These are phyloP conservation scores for Maudiozyma turicensis DNA, from an alignment of 805 yeast species.

Conservation along the genomic window DNA sequence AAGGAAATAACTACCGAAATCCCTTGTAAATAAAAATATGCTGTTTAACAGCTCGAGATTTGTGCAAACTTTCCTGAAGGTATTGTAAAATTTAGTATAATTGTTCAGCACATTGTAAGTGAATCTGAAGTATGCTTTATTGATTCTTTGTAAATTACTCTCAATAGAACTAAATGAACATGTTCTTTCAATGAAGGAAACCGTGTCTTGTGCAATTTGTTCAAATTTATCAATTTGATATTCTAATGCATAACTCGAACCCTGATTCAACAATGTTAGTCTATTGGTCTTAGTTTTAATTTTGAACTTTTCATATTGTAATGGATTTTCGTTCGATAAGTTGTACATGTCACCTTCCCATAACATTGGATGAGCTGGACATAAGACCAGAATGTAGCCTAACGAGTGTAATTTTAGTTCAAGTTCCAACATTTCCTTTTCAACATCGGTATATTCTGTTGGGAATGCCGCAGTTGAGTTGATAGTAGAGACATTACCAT, in stretches of 20 bases:
- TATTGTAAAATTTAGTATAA: constrained; percentile 40
- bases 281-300: constrained; percentile 14
- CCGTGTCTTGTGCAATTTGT: constrained; percentile 47
- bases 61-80: constrained; percentile 48
- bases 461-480: neutral
- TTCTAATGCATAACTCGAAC: constrained; percentile 51
- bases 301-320: constrained; percentile 15
- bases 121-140: constrained; percentile 58
- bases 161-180: constrained; percentile 69
- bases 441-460: constrained; percentile 28
- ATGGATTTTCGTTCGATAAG: constrained; percentile 28
- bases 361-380: constrained; percentile 74
- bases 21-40: constrained; percentile 68
- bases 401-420: constrained; percentile 25
- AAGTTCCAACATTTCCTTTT: constrained; percentile 17
- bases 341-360: constrained; percentile 81
- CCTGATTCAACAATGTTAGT: constrained; percentile 33
- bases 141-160: constrained; percentile 55
- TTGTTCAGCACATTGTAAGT: constrained; percentile 56
- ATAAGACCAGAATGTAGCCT: constrained; percentile 62
- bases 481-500: neutral
- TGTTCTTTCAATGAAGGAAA: constrained; percentile 49
- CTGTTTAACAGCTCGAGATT: constrained; percentile 72
- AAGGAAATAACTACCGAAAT: constrained; percentile 66
- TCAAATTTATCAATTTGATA: constrained; percentile 48